Evolutionary conservation across 192 early-diverging fungal genomes (phyloP), one percentile per base, ranked within the genome.

Genomic region (Backusella parvicylindrica): DNA sequence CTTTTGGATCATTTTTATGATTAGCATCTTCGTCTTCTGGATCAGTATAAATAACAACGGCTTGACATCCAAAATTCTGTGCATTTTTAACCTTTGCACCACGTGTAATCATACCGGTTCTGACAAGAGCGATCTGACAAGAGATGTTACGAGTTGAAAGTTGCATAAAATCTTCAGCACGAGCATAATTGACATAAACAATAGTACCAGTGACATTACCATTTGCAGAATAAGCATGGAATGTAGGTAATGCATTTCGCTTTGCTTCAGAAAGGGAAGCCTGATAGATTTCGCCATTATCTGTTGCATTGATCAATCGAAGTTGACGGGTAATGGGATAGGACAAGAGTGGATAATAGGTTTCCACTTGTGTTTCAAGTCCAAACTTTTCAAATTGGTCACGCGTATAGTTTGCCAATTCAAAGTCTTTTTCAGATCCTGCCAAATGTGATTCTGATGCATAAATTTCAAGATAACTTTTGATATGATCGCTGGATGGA

Each of bases 101-200:
- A 30, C 88, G 81, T 36, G 81, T 84, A 28, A 86, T 73, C 16
- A 64, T 49, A 47, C 89, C 90, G 30, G 86, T 84, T 38, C 88
- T 84, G 28, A 90, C 79, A n/a, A 92, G 79, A 7, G 86, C 89
- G 32, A 92, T 78, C 31, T 73, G 78, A 49, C 80, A 86, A 37
- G 70, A 72, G 13, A 91, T 77, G 0, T 84, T 83, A 12, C 72
- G 71, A 2, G 66, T 56, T 32, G 68, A 35, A 31, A 92, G 79
- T 2, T 69, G 67, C 31, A 53, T 63, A 74, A 88, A 91, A 75
- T 92, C 91, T 37, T 83, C 77, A n/a, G 64, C 26, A 5, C 77
- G 72, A 69, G 90, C 89, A 75, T 89, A 91, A 76, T 90, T 88
- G 36, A 87, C 90, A 75, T 91, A 91, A 1, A 91, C 83, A 11